Conservation (phyloP, 2,329 filamentous ascomycete species). For the Aspergillus arachidicola region DNA sequence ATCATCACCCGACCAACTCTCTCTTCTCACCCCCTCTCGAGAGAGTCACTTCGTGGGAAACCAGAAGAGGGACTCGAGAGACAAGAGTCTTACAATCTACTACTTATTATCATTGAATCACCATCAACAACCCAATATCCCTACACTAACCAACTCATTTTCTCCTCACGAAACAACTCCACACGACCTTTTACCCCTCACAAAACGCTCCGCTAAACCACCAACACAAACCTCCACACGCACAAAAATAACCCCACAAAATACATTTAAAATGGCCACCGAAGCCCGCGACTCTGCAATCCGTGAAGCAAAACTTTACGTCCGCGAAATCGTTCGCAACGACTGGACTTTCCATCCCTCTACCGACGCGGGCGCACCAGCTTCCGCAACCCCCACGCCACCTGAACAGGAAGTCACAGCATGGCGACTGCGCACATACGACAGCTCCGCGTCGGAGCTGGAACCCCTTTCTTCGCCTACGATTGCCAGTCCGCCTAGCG, state of each 20-base stretch:
- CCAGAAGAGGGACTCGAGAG: neutral
- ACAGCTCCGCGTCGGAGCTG: slow-evolving; percentile 40
- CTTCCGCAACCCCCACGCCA: slow-evolving; percentile 23
- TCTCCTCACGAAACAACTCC: neutral
- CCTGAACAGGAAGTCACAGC: slow-evolving; percentile 32
- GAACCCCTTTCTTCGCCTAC: slow-evolving; percentile 28
- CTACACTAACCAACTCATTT: neutral
- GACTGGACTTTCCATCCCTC: slow-evolving; percentile 45
- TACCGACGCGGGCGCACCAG: slow-evolving; percentile 20
- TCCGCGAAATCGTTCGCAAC: slow-evolving; percentile 44
- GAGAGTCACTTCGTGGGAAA: neutral
- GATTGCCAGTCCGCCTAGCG: slow-evolving; percentile 1
- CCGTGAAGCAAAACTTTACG: slow-evolving; percentile 44
- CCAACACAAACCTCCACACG: neutral
- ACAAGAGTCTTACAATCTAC: neutral
- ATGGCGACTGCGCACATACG: slow-evolving; percentile 42
- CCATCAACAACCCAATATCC: neutral
- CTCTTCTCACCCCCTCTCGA: neutral
- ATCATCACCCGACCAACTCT: slow-evolving; percentile 5
- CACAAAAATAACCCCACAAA: neutral
- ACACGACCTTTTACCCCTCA: neutral
- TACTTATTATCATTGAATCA: neutral
- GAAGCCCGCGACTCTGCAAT: slow-evolving; percentile 44
- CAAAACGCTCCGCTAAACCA: neutral
- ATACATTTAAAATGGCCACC: slow-evolving; percentile 15